phyloP scores from a whole-genome alignment of 768 basidiomycete genomes.

The Cystobasidium ongulense region DNA sequence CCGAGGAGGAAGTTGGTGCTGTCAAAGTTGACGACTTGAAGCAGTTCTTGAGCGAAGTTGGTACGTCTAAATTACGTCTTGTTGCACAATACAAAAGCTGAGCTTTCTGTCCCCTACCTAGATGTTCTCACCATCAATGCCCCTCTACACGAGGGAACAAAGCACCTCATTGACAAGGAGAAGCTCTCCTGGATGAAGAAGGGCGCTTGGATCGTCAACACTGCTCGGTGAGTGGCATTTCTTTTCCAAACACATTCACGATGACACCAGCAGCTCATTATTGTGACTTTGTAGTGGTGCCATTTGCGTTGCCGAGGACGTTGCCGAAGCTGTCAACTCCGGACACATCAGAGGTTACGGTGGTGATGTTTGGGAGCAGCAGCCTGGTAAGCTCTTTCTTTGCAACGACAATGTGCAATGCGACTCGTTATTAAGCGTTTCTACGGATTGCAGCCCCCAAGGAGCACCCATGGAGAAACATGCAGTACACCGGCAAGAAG shows the following conservation, averaged over 20 bases:
- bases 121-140: conserved; percentile 70
- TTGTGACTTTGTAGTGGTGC: conserved; percentile 75
- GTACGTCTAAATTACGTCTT: no score
- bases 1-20: conserved; percentile 59
- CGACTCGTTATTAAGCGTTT: no score
- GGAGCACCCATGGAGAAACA: conserved; percentile 76
- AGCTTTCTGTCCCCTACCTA: neutral
- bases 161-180: conserved; percentile 69
- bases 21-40: conserved; percentile 72
- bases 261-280: conserved; percentile 45
- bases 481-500: conserved; percentile 56
- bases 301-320: conserved; percentile 74
- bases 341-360: conserved; percentile 61
- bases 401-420: conserved; percentile 38
- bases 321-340: conserved; percentile 64
- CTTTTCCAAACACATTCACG: neutral
- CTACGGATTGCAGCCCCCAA: conserved; percentile 73
- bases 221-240: conserved; percentile 34
- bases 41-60: conserved; percentile 50
- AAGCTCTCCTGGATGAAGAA: conserved; percentile 82
- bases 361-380: conserved; percentile 22
- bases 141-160: conserved; percentile 76
- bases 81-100: no score
- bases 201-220: conserved; percentile 83
- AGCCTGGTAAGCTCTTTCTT: neutral